Evolutionary conservation across 805 yeast genomes (phyloP).

Genomic region (Schwanniomyces pseudopolymorphus): DNA sequence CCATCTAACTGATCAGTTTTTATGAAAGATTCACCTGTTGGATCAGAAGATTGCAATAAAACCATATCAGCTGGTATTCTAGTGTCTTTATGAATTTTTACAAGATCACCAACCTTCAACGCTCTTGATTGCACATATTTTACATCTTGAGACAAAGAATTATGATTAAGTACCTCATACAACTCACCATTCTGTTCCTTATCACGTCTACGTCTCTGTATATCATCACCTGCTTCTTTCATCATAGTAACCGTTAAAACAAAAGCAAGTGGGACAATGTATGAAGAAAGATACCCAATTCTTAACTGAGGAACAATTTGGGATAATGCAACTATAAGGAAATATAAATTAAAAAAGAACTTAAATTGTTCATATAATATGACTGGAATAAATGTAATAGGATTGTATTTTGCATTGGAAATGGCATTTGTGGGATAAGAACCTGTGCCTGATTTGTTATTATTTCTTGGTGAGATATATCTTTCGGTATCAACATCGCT

Average conservation of each 20-base stretch:
- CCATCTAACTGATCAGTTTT: slow-evolving; percentile 98
- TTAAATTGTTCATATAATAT: slow-evolving; percentile 94
- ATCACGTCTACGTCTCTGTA: slow-evolving; percentile 87
- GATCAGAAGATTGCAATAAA: slow-evolving; percentile 77
- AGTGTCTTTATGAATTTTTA: slow-evolving; percentile 72
- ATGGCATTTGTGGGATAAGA: slow-evolving; percentile 68
- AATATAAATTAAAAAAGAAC: slow-evolving; percentile 92
- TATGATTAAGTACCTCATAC: slow-evolving; percentile 61
- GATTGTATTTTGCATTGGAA: slow-evolving; percentile 92
- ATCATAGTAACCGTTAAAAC: slow-evolving; percentile 90
- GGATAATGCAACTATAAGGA: slow-evolving; percentile 88
- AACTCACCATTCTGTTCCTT: slow-evolving; percentile 81
- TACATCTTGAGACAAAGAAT: slow-evolving; percentile 20
- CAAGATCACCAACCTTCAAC: slow-evolving; percentile 83
- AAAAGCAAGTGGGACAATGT: slow-evolving; percentile 91
- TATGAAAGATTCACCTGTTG: slow-evolving; percentile 83
- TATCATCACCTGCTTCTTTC: slow-evolving; percentile 94
- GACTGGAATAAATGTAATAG: slow-evolving; percentile 82
- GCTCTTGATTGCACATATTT: slow-evolving; percentile 50
- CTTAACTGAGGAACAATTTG: slow-evolving; percentile 87
- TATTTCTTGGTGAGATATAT: slow-evolving; percentile 38
- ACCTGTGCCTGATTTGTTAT: slow-evolving; percentile 22
- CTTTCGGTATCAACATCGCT: slow-evolving; percentile 28
- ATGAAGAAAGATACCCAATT: slow-evolving; percentile 91
- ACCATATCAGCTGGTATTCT: slow-evolving; percentile 95